Conservation (phyloP, 1,139 yeast species). For the Sugiyamaella xylanicola region DNA sequence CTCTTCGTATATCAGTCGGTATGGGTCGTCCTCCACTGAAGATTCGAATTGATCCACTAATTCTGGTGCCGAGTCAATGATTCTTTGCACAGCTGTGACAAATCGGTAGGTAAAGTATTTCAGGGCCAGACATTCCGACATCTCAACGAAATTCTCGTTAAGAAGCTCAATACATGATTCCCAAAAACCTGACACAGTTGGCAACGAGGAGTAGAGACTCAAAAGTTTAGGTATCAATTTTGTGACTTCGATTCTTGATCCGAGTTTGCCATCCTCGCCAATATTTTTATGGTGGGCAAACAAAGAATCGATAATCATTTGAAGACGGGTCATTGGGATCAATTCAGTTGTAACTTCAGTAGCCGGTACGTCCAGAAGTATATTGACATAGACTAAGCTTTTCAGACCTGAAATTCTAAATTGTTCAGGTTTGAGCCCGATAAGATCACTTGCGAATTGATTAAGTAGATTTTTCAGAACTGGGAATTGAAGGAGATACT, state of each 20-base stretch:
- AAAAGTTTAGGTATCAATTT: constrained; percentile 52
- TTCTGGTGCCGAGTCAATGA: constrained; percentile 37
- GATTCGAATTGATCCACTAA: constrained; percentile 38
- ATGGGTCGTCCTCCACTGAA: constrained; percentile 33
- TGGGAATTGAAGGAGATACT: constrained; percentile 20
- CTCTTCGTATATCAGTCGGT: constrained; percentile 42
- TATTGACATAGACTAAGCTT: constrained; percentile 54
- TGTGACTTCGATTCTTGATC: constrained; percentile 55
- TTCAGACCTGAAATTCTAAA: constrained; percentile 41
- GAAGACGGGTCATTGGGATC: constrained; percentile 42
- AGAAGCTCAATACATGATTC: constrained; percentile 28
- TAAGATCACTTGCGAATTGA: constrained; percentile 62
- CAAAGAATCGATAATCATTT: constrained; percentile 58
- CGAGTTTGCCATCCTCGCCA: constrained; percentile 57
- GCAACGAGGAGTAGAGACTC: constrained; percentile 30
- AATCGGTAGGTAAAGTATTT: constrained; percentile 54
- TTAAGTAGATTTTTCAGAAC: constrained; percentile 56
- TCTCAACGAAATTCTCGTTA: constrained; percentile 41
- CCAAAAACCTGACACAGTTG: constrained; percentile 34
- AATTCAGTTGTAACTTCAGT: constrained; percentile 17
- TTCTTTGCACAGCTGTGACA: constrained; percentile 41
- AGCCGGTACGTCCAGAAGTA: constrained; percentile 45
- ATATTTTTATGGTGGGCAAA: constrained; percentile 63
- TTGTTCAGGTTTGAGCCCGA: constrained; percentile 48
- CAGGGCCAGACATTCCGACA: constrained; percentile 46